phyloP scores from a whole-genome alignment of 805 yeast species.

The Lipomyces orientalis region DNA sequence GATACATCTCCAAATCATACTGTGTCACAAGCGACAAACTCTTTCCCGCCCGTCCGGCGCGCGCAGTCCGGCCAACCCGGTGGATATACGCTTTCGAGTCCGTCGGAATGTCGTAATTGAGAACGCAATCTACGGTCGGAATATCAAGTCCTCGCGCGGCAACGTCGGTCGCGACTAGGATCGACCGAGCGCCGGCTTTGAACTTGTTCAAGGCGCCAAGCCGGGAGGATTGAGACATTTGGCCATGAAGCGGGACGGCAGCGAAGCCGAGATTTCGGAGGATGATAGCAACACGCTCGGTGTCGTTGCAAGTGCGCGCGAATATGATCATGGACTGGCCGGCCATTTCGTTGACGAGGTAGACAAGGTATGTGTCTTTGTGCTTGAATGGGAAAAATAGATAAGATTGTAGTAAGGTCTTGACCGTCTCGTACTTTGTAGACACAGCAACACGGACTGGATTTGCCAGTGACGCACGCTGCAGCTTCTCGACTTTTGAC shows the following conservation, averaged over 20 bases:
- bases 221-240: constrained; percentile 81
- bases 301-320: constrained; percentile 93
- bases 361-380: constrained; percentile 85
- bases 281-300: constrained; percentile 85
- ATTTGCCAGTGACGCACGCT: constrained; percentile 84
- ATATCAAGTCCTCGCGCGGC: constrained; percentile 99
- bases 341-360: constrained; percentile 76
- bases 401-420: constrained; percentile 85
- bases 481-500: constrained; percentile 89
- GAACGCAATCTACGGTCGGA: constrained; percentile 96
- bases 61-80: constrained; percentile 96
- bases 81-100: constrained; percentile 98
- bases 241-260: constrained; percentile 94
- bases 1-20: constrained; percentile 86
- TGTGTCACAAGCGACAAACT: constrained; percentile 90
- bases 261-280: constrained; percentile 82
- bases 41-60: constrained; percentile 89
- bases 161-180: constrained; percentile 98
- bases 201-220: constrained; percentile 92
- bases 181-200: constrained; percentile 88
- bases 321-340: constrained; percentile 91
- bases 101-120: constrained; percentile 94
- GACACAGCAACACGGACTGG: constrained; percentile 94
- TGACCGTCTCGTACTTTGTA: constrained; percentile 88
- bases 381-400: constrained; percentile 92